Conservation (phyloP, 352 stramenopile genomes). For the Phytophthora constricta region DNA sequence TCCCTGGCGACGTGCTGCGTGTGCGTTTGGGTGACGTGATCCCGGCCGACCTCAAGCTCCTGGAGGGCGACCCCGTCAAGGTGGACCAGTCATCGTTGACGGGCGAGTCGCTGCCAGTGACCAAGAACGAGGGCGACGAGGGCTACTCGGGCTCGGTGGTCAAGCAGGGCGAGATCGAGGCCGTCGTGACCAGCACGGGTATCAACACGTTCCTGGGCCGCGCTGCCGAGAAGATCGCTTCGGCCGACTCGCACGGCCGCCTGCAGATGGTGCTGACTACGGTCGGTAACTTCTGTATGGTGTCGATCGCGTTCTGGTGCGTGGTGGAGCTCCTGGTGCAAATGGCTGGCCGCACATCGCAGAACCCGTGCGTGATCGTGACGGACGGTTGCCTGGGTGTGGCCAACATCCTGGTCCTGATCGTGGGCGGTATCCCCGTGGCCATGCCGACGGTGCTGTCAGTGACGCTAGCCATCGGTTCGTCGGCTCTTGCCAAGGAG, state of each 20-base stretch:
- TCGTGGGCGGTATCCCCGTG: conserved; percentile 93
- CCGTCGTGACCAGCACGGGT: conserved; percentile 89
- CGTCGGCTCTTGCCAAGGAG: conserved; percentile 87
- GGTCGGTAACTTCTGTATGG: conserved; percentile 92
- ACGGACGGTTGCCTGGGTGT: conserved; percentile 71
- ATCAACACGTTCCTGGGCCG: conserved; percentile 92
- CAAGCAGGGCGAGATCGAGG: conserved; percentile 92
- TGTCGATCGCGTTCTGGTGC: conserved; percentile 88
- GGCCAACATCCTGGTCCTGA: conserved; percentile 86
- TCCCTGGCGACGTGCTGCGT: conserved; percentile 79
- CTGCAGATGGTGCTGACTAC: conserved; percentile 93
- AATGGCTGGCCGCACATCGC: conserved; percentile 64
- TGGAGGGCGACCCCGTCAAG: conserved; percentile 84
- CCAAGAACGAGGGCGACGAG: conserved; percentile 79
- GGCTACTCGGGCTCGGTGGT: conserved; percentile 87
- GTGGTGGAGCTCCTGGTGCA: conserved; percentile 88
- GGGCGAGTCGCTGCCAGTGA: conserved; percentile 94
- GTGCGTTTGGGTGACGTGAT: conserved; percentile 91
- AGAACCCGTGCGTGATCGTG: conserved; percentile 89
- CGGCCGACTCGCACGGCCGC: conserved; percentile 77
- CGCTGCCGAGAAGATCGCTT: conserved; percentile 84
- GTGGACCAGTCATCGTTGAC: conserved; percentile 94
- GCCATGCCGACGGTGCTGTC: conserved; percentile 94
- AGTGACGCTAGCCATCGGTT: conserved; percentile 92
- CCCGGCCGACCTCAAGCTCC: conserved; percentile 90